Base-by-base conservation (phyloP, 23 red algal species). In the Pyropia yezoensis region DNA sequence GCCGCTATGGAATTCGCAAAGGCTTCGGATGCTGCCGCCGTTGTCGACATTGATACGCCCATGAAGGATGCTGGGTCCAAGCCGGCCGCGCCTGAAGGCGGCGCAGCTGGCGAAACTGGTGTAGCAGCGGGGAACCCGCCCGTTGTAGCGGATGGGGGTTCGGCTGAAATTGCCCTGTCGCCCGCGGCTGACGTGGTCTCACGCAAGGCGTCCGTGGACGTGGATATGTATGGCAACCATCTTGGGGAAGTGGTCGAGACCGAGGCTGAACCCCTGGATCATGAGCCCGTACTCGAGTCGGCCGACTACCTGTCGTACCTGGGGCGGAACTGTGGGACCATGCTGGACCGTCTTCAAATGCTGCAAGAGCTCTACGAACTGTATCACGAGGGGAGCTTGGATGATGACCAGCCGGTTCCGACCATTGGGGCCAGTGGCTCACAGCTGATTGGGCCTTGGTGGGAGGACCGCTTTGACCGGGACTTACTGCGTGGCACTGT, bases 401-500 rank as follows among this genome's bases (percentile, higher is more conserved):
- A 82, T 15, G 69, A 62, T 15, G 63, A 82, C 9, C 52, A 27
- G 21, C 50, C 47, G 50, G 61, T 82, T 23, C 77, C 77, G 20
- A 19, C 14, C 18, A 50, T 82, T 16, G 26, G 47, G n/a, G 69
- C 77, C 60, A 63, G 56, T 29, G 77, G 77, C 33, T 59, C 55
- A 15, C 72, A 87, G 45, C 49, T 54, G 21, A 27, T 87, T 22
- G 52, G 52, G 14, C 20, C 51, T 1, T 87, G 82, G 82, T 87
- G 82, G 82, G 66, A 67, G 16, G 74, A 21, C 7, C 51, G 27
- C 50, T 87, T 87, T 30, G 82, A 87, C 39, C 82, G 82, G 52
- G 71, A 76, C n/a, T 61, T 87, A 7, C 45, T 87, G 18, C 49
- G 50, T 8, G 82, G 82, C 52, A 67, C 60, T 1, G 27, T 65